phyloP scores from a whole-genome alignment of 2,329 filamentous ascomycete species.

The Monilinia laxa region DNA sequence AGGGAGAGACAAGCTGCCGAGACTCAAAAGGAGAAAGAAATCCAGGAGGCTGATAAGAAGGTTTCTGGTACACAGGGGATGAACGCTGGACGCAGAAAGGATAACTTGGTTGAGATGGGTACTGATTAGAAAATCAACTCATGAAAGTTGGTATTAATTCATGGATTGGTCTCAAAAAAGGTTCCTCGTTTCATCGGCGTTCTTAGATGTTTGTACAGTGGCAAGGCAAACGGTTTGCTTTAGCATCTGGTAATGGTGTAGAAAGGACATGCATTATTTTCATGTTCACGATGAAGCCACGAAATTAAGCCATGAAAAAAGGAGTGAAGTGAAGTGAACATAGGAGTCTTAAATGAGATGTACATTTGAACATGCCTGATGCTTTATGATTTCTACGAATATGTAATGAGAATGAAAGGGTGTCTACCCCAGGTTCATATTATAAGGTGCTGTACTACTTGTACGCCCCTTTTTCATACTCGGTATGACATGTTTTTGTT shows the following conservation, averaged over 20 bases:
- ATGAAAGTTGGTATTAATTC: conserved; percentile 19
- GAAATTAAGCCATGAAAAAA: conserved; percentile 10
- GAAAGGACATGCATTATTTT: conserved; percentile 29
- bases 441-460: neutral
- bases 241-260: conserved; percentile 40
- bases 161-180: conserved; percentile 25
- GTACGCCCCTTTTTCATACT: neutral
- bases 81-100: conserved; percentile 47
- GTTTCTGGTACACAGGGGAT: conserved; percentile 40
- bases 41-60: conserved; percentile 69
- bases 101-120: conserved; percentile 42
- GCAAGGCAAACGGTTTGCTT: conserved; percentile 28
- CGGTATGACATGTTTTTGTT: conserved; percentile 26
- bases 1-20: conserved; percentile 79
- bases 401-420: conserved; percentile 25
- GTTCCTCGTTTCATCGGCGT: conserved; percentile 32
- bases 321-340: conserved; percentile 16
- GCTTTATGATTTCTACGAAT: conserved; percentile 13
- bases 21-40: conserved; percentile 74
- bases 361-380: conserved; percentile 21
- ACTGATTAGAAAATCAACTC: conserved; percentile 35
- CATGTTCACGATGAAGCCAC: conserved; percentile 16
- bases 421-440: conserved; percentile 4
- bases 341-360: conserved; percentile 19
- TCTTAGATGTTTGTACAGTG: conserved; percentile 36